These are phyloP conservation scores for Tricholoma terreum DNA, from an alignment of 768 basidiomycete species.

Conservation along the genomic window DNA sequence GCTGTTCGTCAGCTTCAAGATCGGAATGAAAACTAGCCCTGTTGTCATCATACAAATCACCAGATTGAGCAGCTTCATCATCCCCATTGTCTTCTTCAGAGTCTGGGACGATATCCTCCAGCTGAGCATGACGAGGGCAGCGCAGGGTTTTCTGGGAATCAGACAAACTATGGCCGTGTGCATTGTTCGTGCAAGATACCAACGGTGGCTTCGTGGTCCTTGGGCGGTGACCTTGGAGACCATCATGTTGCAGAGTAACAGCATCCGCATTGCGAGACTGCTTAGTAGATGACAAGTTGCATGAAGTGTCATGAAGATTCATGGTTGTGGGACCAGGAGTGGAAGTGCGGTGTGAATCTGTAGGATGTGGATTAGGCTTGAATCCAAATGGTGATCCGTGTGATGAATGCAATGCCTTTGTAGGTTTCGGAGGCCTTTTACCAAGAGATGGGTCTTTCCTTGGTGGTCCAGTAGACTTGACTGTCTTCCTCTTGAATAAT, in stretches of 20 bases:
- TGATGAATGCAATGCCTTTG: neutral
- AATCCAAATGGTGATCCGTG: neutral
- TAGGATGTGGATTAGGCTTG: neutral
- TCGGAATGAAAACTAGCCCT: neutral
- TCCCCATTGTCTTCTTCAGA: neutral
- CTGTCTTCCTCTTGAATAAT: neutral
- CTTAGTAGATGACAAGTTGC: neutral
- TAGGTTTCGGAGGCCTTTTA: neutral
- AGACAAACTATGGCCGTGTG: neutral
- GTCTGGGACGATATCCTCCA: neutral
- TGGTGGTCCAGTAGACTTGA: neutral
- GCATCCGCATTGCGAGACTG: neutral
- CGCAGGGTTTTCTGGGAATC: no score
- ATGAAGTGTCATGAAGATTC: neutral
- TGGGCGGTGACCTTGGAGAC: neutral
- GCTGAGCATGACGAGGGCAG: neutral
- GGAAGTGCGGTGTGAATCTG: neutral
- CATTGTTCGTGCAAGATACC: neutral
- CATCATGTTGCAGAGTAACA: neutral
- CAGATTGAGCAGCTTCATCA: neutral
- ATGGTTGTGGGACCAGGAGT: neutral
- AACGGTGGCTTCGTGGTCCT: neutral
- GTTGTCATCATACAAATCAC: neutral
- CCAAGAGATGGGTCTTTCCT: constrained; percentile 2
- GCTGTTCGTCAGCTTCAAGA: no score